Conservation (phyloP, 2,329 filamentous ascomycete genomes). For the Penicillium oxalicum region DNA sequence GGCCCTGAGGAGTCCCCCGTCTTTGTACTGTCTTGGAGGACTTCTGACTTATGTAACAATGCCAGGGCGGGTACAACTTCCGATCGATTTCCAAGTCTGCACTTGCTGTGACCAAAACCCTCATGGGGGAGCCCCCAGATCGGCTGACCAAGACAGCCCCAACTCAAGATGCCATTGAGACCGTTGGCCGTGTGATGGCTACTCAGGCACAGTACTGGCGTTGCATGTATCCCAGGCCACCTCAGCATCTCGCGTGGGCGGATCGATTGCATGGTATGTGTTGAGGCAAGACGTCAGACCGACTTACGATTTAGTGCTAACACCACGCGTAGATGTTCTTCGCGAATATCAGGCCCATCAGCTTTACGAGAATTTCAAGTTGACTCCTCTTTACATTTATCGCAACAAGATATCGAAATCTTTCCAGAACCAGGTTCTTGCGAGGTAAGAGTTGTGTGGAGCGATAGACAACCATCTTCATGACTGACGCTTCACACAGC, state of each 20-base stretch:
- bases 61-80: slow-evolving; percentile 81
- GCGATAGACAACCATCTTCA: background rate
- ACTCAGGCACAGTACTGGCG: slow-evolving; percentile 71
- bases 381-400: slow-evolving; percentile 76
- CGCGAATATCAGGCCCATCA: slow-evolving; percentile 67
- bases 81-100: slow-evolving; percentile 88
- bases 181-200: slow-evolving; percentile 52
- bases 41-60: background rate
- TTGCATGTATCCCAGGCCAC: slow-evolving; percentile 66
- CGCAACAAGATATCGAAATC: slow-evolving; percentile 65
- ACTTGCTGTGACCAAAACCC: slow-evolving; percentile 78
- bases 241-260: slow-evolving; percentile 24
- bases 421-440: slow-evolving; percentile 80
- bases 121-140: slow-evolving; percentile 91
- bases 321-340: slow-evolving; percentile 56
- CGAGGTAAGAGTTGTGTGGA: slow-evolving; percentile 50
- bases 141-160: slow-evolving; percentile 46
- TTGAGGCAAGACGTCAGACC: background rate
- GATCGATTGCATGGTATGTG: slow-evolving; percentile 58
- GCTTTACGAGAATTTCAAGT: slow-evolving; percentile 65
- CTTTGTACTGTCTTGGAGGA: background rate
- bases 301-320: slow-evolving; percentile 5
- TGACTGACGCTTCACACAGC: slow-evolving; percentile 30
- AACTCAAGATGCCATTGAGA: slow-evolving; percentile 49
- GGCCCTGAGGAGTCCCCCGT: background rate